phyloP scores from a whole-genome alignment of 306 rosid genomes.

The Comarum palustre region DNA sequence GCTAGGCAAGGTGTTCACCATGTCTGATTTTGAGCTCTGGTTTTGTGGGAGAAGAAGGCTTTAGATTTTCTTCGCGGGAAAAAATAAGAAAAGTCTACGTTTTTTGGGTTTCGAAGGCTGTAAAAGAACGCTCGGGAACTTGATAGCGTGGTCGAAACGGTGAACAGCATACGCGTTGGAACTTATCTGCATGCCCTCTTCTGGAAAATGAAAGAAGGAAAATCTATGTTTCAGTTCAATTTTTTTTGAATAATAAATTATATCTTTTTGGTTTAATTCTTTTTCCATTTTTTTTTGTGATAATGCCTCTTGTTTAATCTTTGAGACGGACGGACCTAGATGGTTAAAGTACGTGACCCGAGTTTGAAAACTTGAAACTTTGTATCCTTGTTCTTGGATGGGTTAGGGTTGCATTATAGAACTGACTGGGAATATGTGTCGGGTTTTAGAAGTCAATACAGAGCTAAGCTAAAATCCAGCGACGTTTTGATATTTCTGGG shows the following conservation, averaged over 20 bases:
- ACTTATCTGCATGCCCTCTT: conserved; percentile 27
- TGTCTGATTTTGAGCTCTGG: conserved; percentile 33
- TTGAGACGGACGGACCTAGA: background rate
- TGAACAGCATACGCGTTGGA: conserved; percentile 44
- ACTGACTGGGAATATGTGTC: conserved; percentile 73
- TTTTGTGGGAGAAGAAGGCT: background rate
- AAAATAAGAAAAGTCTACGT: conserved; percentile 18
- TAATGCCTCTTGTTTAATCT: background rate
- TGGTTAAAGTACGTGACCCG: background rate
- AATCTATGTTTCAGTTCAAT: conserved; percentile 19
- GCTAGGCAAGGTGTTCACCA: conserved; percentile 54
- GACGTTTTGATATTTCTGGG: background rate
- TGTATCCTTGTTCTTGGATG: conserved; percentile 27
- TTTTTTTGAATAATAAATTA: background rate
- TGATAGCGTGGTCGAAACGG: conserved; percentile 82
- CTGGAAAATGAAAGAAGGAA: conserved; percentile 8
- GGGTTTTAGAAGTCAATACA: conserved; percentile 71
- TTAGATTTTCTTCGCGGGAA: background rate
- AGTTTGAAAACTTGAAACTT: conserved; percentile 41
- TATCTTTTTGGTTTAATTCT: background rate
- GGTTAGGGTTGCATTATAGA: background rate
- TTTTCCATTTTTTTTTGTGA: background rate
- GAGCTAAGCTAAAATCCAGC: background rate
- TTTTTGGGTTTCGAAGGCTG: conserved; percentile 28
- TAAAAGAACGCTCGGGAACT: conserved; percentile 56